Evolutionary conservation across 2,329 filamentous ascomycete species (phyloP).

Genomic region (Calonectria pseudoreteaudii): DNA sequence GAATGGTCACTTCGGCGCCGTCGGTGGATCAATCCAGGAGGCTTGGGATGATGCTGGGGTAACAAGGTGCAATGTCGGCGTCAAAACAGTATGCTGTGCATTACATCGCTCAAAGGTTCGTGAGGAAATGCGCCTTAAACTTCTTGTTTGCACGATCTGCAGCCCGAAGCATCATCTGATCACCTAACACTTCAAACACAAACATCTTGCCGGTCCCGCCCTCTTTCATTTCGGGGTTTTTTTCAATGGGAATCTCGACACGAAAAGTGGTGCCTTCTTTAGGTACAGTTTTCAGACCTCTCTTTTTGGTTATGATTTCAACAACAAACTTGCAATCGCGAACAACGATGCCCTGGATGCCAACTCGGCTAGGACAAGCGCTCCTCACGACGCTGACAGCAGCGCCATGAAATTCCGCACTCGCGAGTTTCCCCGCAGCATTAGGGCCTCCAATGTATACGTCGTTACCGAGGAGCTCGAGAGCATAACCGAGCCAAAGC

Average conservation of each 20-base stretch:
- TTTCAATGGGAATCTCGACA: slow-evolving; percentile 70
- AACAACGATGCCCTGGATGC: slow-evolving; percentile 86
- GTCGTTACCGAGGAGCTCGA: slow-evolving; percentile 78
- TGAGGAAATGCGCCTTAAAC: slow-evolving; percentile 86
- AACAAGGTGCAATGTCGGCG: neutral
- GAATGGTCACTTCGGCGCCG: neutral
- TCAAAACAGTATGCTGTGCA: neutral
- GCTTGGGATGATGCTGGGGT: neutral
- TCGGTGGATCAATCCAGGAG: neutral
- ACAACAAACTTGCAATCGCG: slow-evolving; percentile 89
- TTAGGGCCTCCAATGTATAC: slow-evolving; percentile 65
- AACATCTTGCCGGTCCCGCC: slow-evolving; percentile 54
- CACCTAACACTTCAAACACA: slow-evolving; percentile 87
- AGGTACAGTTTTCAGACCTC: slow-evolving; percentile 82
- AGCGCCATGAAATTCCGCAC: slow-evolving; percentile 93
- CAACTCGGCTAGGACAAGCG: slow-evolving; percentile 83
- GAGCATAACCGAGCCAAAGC: slow-evolving; percentile 88
- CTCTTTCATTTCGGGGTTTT: slow-evolving; percentile 27
- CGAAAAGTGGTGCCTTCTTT: slow-evolving; percentile 92
- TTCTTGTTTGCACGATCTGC: slow-evolving; percentile 90
- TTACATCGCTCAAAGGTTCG: slow-evolving; percentile 70
- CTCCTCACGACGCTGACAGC: slow-evolving; percentile 85
- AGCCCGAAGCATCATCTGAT: slow-evolving; percentile 85
- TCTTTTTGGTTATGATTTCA: slow-evolving; percentile 80
- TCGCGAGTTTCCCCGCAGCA: slow-evolving; percentile 80